These are phyloP conservation scores for Euphorbia corollata DNA, from an alignment of 441 rosid species.

Conservation along the genomic window DNA sequence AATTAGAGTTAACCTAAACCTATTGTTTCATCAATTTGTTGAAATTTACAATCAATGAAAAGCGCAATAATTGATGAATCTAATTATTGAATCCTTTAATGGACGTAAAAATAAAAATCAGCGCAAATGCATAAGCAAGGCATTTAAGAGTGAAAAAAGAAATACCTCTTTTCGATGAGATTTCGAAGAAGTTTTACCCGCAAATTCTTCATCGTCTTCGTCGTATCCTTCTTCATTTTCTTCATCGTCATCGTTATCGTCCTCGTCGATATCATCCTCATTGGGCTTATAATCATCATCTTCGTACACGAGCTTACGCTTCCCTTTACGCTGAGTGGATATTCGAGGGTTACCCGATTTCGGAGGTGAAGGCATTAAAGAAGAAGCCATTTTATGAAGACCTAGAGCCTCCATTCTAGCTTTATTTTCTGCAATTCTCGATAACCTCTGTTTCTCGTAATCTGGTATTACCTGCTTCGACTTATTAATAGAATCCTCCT, in stretches of 20 bases:
- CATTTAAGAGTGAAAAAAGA: background rate
- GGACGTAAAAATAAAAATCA: background rate
- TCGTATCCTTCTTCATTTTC: slow-evolving; percentile 17
- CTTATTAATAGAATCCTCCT: slow-evolving; percentile 13
- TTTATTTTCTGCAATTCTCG: slow-evolving; percentile 73
- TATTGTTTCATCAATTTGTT: background rate
- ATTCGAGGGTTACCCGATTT: slow-evolving; percentile 19
- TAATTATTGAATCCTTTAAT: background rate
- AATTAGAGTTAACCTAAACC: background rate
- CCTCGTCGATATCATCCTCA: slow-evolving; percentile 26
- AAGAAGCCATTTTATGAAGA: slow-evolving; percentile 47
- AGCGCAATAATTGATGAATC: background rate
- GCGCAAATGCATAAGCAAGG: background rate
- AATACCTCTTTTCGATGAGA: slow-evolving; percentile 40
- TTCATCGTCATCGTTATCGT: slow-evolving; percentile 16
- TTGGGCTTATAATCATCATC: slow-evolving; percentile 56
- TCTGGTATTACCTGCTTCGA: slow-evolving; percentile 31
- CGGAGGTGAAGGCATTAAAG: slow-evolving; percentile 36
- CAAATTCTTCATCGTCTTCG: slow-evolving; percentile 35
- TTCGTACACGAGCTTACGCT: slow-evolving; percentile 33
- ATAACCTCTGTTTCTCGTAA: slow-evolving; percentile 65
- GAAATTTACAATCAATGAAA: background rate
- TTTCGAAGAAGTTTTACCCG: slow-evolving; percentile 28
- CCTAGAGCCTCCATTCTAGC: slow-evolving; percentile 86
- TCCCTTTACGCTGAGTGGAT: slow-evolving; percentile 31